Percentiles rank a stretch among this genome's conserved stretches.
These are phyloP conservation scores for Nothopassalora personata DNA, from an alignment of 2,329 filamentous ascomycete genomes.

Conservation along the genomic window DNA sequence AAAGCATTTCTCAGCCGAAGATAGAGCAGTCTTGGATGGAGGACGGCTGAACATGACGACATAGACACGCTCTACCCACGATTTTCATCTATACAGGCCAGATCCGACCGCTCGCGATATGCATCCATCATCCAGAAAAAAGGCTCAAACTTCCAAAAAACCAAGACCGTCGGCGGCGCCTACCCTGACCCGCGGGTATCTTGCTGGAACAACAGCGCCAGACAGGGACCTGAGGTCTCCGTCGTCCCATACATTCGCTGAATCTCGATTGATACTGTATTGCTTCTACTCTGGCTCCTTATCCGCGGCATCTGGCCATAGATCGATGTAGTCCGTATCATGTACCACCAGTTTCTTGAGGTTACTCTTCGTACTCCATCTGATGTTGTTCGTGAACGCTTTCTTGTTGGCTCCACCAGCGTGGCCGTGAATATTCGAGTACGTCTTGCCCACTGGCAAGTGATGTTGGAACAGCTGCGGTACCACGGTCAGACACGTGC, in stretches of 20 bases:
- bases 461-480: slow-evolving; percentile 48
- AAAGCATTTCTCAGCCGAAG: too few species aligned
- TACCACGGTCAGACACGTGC: slow-evolving; percentile 39
- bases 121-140: not conserved
- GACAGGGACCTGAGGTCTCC: not conserved
- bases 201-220: not conserved
- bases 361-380: slow-evolving; percentile 41
- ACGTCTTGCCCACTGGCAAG: slow-evolving; percentile 34
- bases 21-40: too few species aligned
- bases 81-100: not conserved
- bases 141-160: not conserved
- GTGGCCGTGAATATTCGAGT: slow-evolving; percentile 27
- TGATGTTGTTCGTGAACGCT: slow-evolving; percentile 34
- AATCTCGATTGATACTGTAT: not conserved
- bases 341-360: slow-evolving; percentile 36
- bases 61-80: too few species aligned
- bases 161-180: not conserved
- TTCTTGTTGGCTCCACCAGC: not conserved
- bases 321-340: slow-evolving; percentile 27
- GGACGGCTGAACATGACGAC: too few species aligned
- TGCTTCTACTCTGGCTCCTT: not conserved
- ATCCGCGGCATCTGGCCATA: not conserved
- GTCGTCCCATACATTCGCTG: not conserved
- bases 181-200: not conserved
- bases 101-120: not conserved